These are phyloP conservation scores for Fonsecaea erecta DNA, from an alignment of 2,329 filamentous ascomycete genomes.

Conservation along the genomic window DNA sequence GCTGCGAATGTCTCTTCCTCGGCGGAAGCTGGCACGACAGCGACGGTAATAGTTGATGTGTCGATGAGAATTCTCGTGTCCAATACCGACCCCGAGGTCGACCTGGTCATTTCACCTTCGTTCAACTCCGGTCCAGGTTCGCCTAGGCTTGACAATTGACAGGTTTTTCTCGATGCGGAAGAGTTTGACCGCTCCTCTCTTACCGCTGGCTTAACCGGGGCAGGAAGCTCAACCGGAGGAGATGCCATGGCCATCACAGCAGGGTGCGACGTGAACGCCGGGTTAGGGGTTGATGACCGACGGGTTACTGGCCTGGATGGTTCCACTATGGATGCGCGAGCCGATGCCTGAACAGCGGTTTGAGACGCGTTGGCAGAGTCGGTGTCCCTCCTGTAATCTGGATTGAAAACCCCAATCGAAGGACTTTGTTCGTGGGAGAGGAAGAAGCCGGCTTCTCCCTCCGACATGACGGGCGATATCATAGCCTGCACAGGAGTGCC, in stretches of 20 bases:
- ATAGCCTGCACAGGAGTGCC: constrained; percentile 27
- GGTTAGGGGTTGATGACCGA: constrained; percentile 24
- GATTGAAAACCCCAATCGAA: constrained; percentile 23
- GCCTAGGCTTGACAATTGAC: constrained; percentile 28
- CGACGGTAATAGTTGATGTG: constrained; percentile 14
- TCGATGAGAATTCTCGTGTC: constrained; percentile 20
- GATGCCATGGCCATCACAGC: constrained; percentile 34
- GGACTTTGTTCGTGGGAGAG: constrained; percentile 22
- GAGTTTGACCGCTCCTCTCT: constrained; percentile 17
- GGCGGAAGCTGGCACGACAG: constrained; percentile 19
- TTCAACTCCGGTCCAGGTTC: constrained; percentile 35
- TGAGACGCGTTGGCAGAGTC: constrained; percentile 16
- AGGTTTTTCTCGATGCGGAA: constrained; percentile 18
- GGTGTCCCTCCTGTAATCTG: constrained; percentile 15
- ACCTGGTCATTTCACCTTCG: constrained; percentile 18
- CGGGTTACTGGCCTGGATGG: constrained; percentile 19
- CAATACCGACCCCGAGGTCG: constrained; percentile 13
- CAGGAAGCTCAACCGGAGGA: constrained; percentile 32
- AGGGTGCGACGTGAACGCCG: constrained; percentile 33
- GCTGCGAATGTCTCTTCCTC: constrained; percentile 24
- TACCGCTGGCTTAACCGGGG: background rate
- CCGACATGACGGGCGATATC: constrained; percentile 20
- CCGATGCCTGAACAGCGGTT: constrained; percentile 12
- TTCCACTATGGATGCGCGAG: constrained; percentile 20
- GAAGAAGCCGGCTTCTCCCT: constrained; percentile 22